These are phyloP conservation scores for Pugionium cornutum DNA, from an alignment of 345 rosid species.

Conservation along the genomic window DNA sequence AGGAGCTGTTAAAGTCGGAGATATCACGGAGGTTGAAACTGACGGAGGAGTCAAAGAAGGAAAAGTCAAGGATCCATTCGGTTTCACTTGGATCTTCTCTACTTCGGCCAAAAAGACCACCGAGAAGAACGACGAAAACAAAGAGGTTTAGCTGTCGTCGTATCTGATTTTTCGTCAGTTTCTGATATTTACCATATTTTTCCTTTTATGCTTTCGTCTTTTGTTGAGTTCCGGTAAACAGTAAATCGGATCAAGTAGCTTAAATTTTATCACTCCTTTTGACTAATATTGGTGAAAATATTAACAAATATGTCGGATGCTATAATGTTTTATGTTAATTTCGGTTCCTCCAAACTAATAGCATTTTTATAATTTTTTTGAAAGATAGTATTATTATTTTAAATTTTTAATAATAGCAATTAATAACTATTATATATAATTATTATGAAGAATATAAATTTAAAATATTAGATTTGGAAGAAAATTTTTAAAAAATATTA, in stretches of 20 bases:
- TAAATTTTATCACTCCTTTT: conserved; percentile 23
- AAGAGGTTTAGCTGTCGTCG: conserved; percentile 42
- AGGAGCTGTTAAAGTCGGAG: conserved; percentile 65
- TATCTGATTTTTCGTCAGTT: conserved; percentile 8
- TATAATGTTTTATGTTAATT: background rate
- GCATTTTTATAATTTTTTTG: no score
- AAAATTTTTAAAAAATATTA: no score
- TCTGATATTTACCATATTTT: conserved; percentile 16
- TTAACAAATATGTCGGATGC: background rate
- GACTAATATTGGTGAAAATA: conserved; percentile 15
- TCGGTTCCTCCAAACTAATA: no score
- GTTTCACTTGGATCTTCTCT: conserved; percentile 66
- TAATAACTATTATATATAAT: no score
- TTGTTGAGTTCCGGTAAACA: conserved; percentile 17
- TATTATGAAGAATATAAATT: no score
- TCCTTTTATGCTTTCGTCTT: conserved; percentile 14
- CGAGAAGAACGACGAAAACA: conserved; percentile 31
- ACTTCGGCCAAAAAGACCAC: conserved; percentile 37
- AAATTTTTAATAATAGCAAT: no score
- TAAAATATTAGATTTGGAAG: no score
- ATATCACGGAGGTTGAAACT: conserved; percentile 45
- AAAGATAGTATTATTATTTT: no score
- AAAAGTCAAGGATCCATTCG: conserved; percentile 79
- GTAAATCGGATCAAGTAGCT: conserved; percentile 26
- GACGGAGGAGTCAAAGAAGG: conserved; percentile 54